A percentile compares a stretch with the other conserved stretches of the same genome.
Evolutionary conservation across 257 asterid species (phyloP).

Genomic region (Mentha longifolia): DNA sequence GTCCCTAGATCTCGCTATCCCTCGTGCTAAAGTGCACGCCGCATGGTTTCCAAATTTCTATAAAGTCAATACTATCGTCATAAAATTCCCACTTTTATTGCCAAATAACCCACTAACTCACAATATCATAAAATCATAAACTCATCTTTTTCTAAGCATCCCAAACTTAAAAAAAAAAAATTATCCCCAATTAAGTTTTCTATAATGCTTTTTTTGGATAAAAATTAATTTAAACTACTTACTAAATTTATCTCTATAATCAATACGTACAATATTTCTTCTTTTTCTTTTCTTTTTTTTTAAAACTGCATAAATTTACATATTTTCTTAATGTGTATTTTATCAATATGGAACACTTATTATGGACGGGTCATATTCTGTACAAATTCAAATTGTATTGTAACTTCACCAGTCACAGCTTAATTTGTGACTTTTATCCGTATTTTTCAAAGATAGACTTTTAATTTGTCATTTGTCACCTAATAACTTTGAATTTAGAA

Average conservation of each 20-base stretch:
- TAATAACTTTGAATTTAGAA: slow-evolving; percentile 29
- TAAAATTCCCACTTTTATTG: slow-evolving; percentile 29
- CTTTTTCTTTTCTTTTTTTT: too few species aligned
- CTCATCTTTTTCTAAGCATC: too few species aligned
- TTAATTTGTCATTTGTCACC: slow-evolving; percentile 36
- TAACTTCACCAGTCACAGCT: slow-evolving; percentile 21
- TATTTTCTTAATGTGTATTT: too few species aligned
- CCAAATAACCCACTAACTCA: slow-evolving; percentile 30
- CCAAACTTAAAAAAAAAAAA: too few species aligned
- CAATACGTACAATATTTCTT: too few species aligned
- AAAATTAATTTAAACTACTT: too few species aligned
- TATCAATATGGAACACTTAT: neutral
- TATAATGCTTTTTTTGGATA: too few species aligned
- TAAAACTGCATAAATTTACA: too few species aligned
- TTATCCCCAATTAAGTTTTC: too few species aligned
- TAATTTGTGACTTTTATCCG: too few species aligned
- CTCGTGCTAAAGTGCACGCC: slow-evolving; percentile 41
- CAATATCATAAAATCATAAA: neutral
- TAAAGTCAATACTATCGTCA: slow-evolving; percentile 29
- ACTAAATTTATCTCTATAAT: too few species aligned
- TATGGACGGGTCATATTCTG: slow-evolving; percentile 10
- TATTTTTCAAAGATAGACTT: slow-evolving; percentile 23
- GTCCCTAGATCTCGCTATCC: slow-evolving; percentile 6
- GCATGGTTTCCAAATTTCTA: slow-evolving; percentile 18
- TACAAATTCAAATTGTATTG: neutral